Evolutionary conservation across 805 yeast species (phyloP).

Genomic region (Monosporozyma yasuniensis): DNA sequence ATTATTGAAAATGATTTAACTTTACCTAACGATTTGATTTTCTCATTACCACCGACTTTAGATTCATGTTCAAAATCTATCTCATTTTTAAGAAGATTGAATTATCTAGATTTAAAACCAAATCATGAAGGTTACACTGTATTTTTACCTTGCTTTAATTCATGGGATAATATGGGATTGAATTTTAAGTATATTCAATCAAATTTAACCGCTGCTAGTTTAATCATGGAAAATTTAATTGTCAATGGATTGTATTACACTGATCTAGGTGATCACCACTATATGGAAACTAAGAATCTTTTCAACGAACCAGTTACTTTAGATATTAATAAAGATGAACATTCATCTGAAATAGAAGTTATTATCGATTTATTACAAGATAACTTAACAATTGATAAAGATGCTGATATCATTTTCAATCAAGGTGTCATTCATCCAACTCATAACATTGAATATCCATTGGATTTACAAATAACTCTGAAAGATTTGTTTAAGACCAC

Average conservation of each 20-base stretch:
- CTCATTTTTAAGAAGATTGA: slow-evolving; percentile 43
- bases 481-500: slow-evolving; percentile 49
- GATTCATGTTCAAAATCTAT: slow-evolving; percentile 59
- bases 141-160: slow-evolving; percentile 65
- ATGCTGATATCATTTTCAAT: slow-evolving; percentile 62
- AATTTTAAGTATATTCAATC: slow-evolving; percentile 48
- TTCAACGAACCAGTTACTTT: slow-evolving; percentile 13
- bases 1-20: slow-evolving; percentile 50
- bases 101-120: slow-evolving; percentile 42
- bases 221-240: slow-evolving; percentile 48
- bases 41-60: slow-evolving; percentile 51
- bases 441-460: slow-evolving; percentile 48
- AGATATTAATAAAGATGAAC: slow-evolving; percentile 5
- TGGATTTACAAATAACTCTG: slow-evolving; percentile 42
- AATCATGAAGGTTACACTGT: slow-evolving; percentile 62
- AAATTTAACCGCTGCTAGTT: slow-evolving; percentile 43
- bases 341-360: slow-evolving; percentile 5
- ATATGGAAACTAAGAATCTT: slow-evolving; percentile 25
- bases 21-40: slow-evolving; percentile 55
- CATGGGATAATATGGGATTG: slow-evolving; percentile 61
- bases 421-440: slow-evolving; percentile 82
- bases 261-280: slow-evolving; percentile 36
- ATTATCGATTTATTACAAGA: slow-evolving; percentile 16
- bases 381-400: slow-evolving; percentile 22
- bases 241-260: slow-evolving; percentile 60